Evolutionary conservation across 768 basidiomycete species (phyloP), one percentile per base, ranked within the genome.

Genomic region (Ramaria rubella): DNA sequence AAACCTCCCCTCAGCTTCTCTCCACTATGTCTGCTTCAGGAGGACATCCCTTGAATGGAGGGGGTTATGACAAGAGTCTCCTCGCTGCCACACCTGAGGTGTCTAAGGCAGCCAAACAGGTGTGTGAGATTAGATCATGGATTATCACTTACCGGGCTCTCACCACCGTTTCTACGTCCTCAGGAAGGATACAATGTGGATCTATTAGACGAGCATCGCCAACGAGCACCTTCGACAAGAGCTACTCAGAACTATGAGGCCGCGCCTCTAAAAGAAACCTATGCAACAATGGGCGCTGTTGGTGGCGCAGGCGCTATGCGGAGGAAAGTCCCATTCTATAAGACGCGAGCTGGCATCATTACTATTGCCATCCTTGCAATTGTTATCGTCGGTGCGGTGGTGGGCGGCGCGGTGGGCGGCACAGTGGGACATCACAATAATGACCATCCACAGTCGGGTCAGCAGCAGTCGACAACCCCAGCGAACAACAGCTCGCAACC

Each of bases 401-500:
- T 85, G 7, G 83, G 81, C 1, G 83, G 81, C 21, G 81, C 74
- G 0, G 82, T 83, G 1, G 83, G 81, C 21, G 82, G 76, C 11
- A 76, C 75, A 3, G 65, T 69, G 0, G 64, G 67, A 11, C 69
- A 72, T 58, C 62, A 67, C 46, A 52, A 58, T 27, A 56, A 49
- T 46, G 26, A 49, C 26, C 8, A 15, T 2, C 3, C 3, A 2
- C 36, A 38, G 11, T 12, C 3, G 3, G 4, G 15, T 5, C 44
- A 45, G 44, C n/a, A 27, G 19, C 15, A 12, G 2, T 12, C 21
- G 3, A 15, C 26, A 17, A 5, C 44, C 15, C 44, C n/a, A 12
- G 8, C n/a, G 44, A 27, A 45, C 44, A 21, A 21, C 44, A 14
- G 12, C 44, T 12, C 7, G 12, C 36, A 38, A n/a, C 36, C 12